phyloP scores from a whole-genome alignment of 78 protist species.

The Dictyostelium purpureum region DNA sequence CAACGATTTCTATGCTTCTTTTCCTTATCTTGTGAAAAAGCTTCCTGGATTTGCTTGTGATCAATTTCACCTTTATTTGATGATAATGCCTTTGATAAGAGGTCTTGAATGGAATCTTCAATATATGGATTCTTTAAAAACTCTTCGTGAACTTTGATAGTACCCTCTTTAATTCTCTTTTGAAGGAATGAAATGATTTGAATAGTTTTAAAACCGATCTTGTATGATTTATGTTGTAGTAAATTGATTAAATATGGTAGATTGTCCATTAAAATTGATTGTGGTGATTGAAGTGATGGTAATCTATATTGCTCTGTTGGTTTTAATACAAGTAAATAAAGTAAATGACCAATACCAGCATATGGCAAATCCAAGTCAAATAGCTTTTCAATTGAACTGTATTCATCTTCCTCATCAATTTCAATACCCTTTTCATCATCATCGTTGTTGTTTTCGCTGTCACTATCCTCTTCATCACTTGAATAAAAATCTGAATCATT shows the following conservation, averaged over 20 bases:
- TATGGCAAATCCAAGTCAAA: constrained; percentile 43
- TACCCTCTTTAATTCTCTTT: constrained; percentile 33
- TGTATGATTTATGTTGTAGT: constrained; percentile 24
- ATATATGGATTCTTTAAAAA: constrained; percentile 9
- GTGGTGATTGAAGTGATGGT: constrained; percentile 33
- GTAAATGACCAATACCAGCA: constrained; percentile 53
- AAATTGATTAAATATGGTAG: constrained; percentile 46
- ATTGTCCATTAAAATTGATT: constrained; percentile 10
- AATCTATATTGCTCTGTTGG: constrained; percentile 31
- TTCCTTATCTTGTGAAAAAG: not conserved
- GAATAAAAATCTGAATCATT: not conserved
- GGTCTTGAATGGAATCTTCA: not conserved
- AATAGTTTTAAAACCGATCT: constrained; percentile 61
- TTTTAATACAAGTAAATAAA: constrained; percentile 14
- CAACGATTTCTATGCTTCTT: not conserved
- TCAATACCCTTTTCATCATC: constrained; percentile 16
- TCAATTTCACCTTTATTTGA: not conserved
- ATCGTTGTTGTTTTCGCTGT: not conserved
- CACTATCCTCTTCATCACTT: not conserved
- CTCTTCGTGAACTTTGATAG: not conserved
- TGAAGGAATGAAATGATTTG: constrained; percentile 55
- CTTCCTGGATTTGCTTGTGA: not conserved
- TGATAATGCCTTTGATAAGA: not conserved
- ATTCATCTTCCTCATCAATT: not conserved
- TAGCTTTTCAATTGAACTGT: constrained; percentile 4